Evolutionary conservation across 495 filamentous ascomycete genomes (phyloP).

Genomic region (Trichodelitschia bisporula): DNA sequence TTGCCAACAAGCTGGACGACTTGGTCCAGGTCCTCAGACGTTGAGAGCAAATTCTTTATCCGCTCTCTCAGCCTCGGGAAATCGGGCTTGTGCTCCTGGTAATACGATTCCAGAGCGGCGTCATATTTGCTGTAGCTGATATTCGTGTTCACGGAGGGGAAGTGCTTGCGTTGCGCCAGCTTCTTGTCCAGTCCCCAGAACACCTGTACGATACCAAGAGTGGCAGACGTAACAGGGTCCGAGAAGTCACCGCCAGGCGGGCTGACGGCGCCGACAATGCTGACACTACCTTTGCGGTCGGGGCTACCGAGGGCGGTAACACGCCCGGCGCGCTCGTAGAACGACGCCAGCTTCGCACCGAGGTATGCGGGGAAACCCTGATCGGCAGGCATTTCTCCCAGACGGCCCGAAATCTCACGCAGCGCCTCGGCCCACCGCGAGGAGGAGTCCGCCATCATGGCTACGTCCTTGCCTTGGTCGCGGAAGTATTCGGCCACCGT

Average conservation of each 20-base stretch:
- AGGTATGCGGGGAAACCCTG: conserved; percentile 98
- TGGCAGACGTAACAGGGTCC: conserved; percentile 85
- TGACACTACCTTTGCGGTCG: conserved; percentile 69
- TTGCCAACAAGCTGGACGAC: conserved; percentile 98
- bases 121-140: conserved; percentile 96
- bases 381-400: conserved; percentile 98
- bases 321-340: conserved; percentile 95
- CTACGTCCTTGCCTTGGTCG: conserved; percentile 91
- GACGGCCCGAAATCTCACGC: conserved; percentile 94
- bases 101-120: conserved; percentile 64
- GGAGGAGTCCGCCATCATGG: conserved; percentile 99
- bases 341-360: conserved; percentile 86
- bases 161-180: conserved; percentile 95
- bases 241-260: conserved; percentile 98
- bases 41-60: conserved; percentile 76
- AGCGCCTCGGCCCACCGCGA: conserved; percentile 97
- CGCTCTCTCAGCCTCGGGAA: conserved; percentile 84
- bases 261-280: conserved; percentile 92
- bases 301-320: conserved; percentile 70
- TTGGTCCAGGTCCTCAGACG: conserved; percentile 92
- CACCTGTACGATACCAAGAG: conserved; percentile 93
- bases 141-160: conserved; percentile 93
- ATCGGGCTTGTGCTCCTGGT: conserved; percentile 75
- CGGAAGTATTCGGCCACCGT: conserved; percentile 97
- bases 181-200: conserved; percentile 99